phyloP scores from a whole-genome alignment of 129 eudicot genomes.

The Pittosporum tobira region DNA sequence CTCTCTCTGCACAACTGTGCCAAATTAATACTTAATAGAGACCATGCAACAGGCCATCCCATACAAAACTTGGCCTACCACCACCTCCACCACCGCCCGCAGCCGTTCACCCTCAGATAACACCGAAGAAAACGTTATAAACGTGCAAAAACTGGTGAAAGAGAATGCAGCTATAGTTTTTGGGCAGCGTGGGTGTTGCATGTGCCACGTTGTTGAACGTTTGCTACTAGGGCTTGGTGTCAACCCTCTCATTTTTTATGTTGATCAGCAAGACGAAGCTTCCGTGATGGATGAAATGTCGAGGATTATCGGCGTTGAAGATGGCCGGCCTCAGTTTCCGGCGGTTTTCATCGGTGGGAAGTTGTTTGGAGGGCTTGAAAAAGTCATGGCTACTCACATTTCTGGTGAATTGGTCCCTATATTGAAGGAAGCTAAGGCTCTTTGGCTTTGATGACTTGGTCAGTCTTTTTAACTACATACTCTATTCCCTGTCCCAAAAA shows the following conservation, averaged over 20 bases:
- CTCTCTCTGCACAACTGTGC: not conserved
- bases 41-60: constrained; percentile 43
- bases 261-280: constrained; percentile 32
- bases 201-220: constrained; percentile 56
- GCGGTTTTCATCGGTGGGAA: constrained; percentile 73
- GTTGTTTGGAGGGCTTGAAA: constrained; percentile 73
- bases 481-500: no score
- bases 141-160: constrained; percentile 23
- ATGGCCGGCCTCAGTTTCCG: constrained; percentile 37
- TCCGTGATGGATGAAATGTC: constrained; percentile 17
- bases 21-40: no score
- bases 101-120: not conserved
- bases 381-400: constrained; percentile 55
- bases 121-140: not conserved
- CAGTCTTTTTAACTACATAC: not conserved
- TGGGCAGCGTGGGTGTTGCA: constrained; percentile 57
- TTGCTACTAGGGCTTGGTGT: constrained; percentile 57
- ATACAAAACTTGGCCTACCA: constrained; percentile 4
- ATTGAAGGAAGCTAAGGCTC: constrained; percentile 59
- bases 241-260: constrained; percentile 38
- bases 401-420: constrained; percentile 73
- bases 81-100: constrained; percentile 3
- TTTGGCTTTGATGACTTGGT: constrained; percentile 56
- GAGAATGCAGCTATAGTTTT: constrained; percentile 51
- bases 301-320: constrained; percentile 11